These are phyloP conservation scores for Pseudogymnoascus sp. DNA, from an alignment of 2,329 filamentous ascomycete species.

Conservation along the genomic window DNA sequence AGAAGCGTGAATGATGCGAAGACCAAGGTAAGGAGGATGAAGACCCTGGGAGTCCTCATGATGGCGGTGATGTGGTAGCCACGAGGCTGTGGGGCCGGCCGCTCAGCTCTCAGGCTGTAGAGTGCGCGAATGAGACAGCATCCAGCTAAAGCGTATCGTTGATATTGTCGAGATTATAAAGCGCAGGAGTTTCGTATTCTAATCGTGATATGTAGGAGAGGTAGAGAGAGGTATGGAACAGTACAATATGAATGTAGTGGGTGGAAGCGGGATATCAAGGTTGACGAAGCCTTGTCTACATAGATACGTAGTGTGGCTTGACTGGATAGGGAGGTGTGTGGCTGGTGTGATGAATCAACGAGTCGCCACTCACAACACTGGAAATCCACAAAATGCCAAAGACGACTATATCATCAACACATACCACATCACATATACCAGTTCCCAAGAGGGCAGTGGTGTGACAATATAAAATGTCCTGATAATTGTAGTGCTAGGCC, in stretches of 20 bases:
- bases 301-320: slow-evolving; percentile 1
- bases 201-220: slow-evolving; percentile 5
- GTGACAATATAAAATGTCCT: background rate
- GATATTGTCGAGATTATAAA: background rate
- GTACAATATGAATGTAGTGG: background rate
- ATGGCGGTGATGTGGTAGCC: slow-evolving; percentile 15
- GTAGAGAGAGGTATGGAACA: background rate
- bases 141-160: slow-evolving; percentile 8
- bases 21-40: slow-evolving; percentile 26
- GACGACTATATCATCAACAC: background rate
- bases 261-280: background rate
- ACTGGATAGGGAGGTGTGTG: background rate
- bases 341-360: slow-evolving; percentile 6
- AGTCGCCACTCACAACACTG: background rate
- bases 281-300: slow-evolving; percentile 1
- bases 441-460: background rate
- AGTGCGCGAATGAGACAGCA: slow-evolving; percentile 10
- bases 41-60: slow-evolving; percentile 28
- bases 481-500: background rate
- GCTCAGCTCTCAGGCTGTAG: slow-evolving; percentile 22
- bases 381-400: slow-evolving; percentile 1
- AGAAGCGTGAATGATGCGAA: slow-evolving; percentile 24
- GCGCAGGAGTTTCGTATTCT: background rate
- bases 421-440: background rate
- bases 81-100: slow-evolving; percentile 16